Percentiles rank a stretch among this genome's conserved stretches.
These are phyloP conservation scores for Trypanosomatidae sp. DNA, from an alignment of 208 protist genomes.

Conservation along the genomic window DNA sequence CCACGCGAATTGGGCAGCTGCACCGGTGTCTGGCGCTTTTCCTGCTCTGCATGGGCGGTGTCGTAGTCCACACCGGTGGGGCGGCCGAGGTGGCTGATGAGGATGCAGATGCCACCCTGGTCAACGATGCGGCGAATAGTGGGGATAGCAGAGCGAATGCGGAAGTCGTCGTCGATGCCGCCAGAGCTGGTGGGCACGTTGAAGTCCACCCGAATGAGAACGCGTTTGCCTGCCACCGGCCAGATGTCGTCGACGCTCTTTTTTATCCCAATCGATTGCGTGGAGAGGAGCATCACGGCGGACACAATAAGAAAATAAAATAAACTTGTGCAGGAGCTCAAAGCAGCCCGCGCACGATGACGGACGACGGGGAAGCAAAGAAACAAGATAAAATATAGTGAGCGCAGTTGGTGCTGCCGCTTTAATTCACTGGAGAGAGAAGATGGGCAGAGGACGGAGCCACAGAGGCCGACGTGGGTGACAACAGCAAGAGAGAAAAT, in stretches of 20 bases:
- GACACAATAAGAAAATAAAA: background rate
- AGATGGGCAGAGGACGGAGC: too few species aligned
- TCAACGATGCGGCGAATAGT: constrained; percentile 96
- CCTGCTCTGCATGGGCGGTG: constrained; percentile 32
- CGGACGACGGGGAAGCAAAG: too few species aligned
- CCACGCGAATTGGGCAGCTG: constrained; percentile 20
- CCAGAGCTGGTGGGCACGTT: constrained; percentile 94
- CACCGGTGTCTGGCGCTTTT: constrained; percentile 19
- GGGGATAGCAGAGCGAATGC: constrained; percentile 94
- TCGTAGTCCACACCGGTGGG: constrained; percentile 91
- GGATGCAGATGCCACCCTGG: constrained; percentile 83
- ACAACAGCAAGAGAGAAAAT: too few species aligned
- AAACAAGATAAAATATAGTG: too few species aligned
- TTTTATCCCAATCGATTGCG: constrained; percentile 43
- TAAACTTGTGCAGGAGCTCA: background rate
- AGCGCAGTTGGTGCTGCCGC: too few species aligned
- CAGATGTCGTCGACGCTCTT: constrained; percentile 51
- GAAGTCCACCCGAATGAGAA: constrained; percentile 96
- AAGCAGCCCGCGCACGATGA: too few species aligned
- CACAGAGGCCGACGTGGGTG: too few species aligned
- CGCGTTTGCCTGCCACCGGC: constrained; percentile 92
- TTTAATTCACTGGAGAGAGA: too few species aligned
- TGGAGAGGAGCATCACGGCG: constrained; percentile 25
- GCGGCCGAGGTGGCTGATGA: constrained; percentile 97
- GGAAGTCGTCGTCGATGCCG: constrained; percentile 95